Evolutionary conservation across 331 rosid genomes (phyloP).

Genomic region (Quercus lobata): DNA sequence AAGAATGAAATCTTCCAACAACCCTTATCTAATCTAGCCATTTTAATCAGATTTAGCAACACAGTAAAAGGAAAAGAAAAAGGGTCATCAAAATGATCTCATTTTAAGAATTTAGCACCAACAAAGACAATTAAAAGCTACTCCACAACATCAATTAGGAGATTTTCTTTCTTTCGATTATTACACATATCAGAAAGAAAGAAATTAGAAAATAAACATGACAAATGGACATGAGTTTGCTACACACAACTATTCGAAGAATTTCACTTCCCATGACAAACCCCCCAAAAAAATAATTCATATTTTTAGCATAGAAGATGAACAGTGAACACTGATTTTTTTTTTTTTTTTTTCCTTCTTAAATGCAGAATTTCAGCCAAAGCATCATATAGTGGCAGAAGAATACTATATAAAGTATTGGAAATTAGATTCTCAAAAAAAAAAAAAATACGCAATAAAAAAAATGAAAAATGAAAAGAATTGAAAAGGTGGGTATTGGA

Average conservation of each 20-base stretch:
- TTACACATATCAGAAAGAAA: neutral
- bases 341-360: neutral
- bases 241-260: neutral
- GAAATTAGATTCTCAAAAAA: neutral
- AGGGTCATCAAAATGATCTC: neutral
- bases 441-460: no score
- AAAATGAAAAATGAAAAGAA: neutral
- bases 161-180: neutral
- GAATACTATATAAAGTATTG: neutral
- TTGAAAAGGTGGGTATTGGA: no score
- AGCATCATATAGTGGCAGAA: neutral
- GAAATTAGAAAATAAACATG: neutral
- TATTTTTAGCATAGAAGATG: neutral
- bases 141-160: neutral
- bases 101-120: neutral
- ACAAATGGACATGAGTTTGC: neutral
- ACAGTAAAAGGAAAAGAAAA: neutral
- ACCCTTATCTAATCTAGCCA: neutral
- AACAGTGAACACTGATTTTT: neutral
- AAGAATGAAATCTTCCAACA: neutral
- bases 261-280: neutral
- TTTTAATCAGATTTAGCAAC: neutral
- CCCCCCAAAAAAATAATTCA: neutral
- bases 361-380: neutral
- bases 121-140: neutral